Evolutionary conservation across 257 asterid species (phyloP), one percentile per base, ranked within the genome.

Genomic region (Cinchona pubescens): DNA sequence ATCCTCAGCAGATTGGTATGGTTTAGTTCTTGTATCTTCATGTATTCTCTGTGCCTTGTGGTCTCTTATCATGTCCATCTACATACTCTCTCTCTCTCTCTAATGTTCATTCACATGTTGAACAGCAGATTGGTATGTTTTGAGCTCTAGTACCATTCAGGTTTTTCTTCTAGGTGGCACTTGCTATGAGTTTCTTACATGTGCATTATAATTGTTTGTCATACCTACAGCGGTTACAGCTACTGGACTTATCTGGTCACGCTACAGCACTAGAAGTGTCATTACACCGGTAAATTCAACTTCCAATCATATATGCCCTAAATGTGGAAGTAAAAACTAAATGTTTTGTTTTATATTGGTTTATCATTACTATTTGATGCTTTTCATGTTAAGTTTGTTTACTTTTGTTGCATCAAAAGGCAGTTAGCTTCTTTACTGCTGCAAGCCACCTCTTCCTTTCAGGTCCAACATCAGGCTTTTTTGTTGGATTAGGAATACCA

Each of bases 1-100:
- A 78, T 61, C 82, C 82, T 19, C 78, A 78, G 78, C 82, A 78
- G 78, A 32, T 67, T 32, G 82, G 82, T 78, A 65, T 25, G 38
- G 21, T 30, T 30, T 19, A 25, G 29, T n/a, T 56, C 14, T 60
- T 29, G 21, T 66, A 56, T 23, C 67, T 55, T 56, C 56, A 72
- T 15, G 15, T 19, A 19, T 34, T 49, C 45, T n/a, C 30, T 70
- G 34, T 18, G 4, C 12, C 64, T 27, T 30, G 61, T 71, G 9
- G n/a, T n/a, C n/a, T n/a, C n/a, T n/a, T n/a, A n/a, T n/a, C n/a
- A n/a, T n/a, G n/a, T n/a, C n/a, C n/a, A n/a, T n/a, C n/a, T n/a
- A n/a, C n/a, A n/a, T n/a, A n/a, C n/a, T n/a, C n/a, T n/a, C n/a
- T n/a, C n/a, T n/a, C n/a, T n/a, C n/a, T n/a, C n/a, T n/a, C n/a